Evolutionary conservation across 2,329 filamentous ascomycete species (phyloP).

Genomic region (Stemphylium lycopersici): DNA sequence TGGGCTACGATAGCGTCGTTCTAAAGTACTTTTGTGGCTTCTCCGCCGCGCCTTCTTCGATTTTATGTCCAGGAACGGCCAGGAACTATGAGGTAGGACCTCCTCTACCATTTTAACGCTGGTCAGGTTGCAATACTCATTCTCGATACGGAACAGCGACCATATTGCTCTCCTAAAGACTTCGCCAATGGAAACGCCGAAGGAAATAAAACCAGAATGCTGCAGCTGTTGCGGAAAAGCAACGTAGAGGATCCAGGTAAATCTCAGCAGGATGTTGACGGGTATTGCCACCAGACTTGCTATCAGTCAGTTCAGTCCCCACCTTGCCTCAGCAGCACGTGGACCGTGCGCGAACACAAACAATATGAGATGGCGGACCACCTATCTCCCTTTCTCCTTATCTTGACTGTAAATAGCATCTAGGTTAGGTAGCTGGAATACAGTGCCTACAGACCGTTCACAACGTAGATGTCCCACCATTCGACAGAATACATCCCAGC

Average conservation of each 20-base stretch:
- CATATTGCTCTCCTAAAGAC: slow-evolving; percentile 78
- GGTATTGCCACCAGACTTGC: slow-evolving; percentile 80
- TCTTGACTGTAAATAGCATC: too few species aligned
- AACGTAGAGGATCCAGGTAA: slow-evolving; percentile 90
- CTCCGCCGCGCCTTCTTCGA: not conserved
- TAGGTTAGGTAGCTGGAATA: too few species aligned
- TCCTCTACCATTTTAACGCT: not conserved
- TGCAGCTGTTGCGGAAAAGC: slow-evolving; percentile 78
- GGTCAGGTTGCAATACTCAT: slow-evolving; percentile 74
- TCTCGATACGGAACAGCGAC: slow-evolving; percentile 89
- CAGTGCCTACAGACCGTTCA: not conserved
- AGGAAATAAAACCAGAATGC: slow-evolving; percentile 79
- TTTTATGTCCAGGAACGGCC: not conserved
- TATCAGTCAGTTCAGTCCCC: too few species aligned
- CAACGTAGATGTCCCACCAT: slow-evolving; percentile 90
- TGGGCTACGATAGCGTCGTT: not conserved
- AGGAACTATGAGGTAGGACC: not conserved
- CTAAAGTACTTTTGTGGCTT: not conserved
- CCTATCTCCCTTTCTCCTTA: too few species aligned
- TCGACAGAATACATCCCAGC: slow-evolving; percentile 88
- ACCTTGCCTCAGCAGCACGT: too few species aligned
- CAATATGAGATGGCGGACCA: too few species aligned
- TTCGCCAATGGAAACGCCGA: slow-evolving; percentile 76
- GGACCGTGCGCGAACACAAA: too few species aligned
- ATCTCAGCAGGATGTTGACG: slow-evolving; percentile 79